Evolutionary conservation across 495 filamentous ascomycete genomes (phyloP).

Genomic region (Gamarada debralockiae): DNA sequence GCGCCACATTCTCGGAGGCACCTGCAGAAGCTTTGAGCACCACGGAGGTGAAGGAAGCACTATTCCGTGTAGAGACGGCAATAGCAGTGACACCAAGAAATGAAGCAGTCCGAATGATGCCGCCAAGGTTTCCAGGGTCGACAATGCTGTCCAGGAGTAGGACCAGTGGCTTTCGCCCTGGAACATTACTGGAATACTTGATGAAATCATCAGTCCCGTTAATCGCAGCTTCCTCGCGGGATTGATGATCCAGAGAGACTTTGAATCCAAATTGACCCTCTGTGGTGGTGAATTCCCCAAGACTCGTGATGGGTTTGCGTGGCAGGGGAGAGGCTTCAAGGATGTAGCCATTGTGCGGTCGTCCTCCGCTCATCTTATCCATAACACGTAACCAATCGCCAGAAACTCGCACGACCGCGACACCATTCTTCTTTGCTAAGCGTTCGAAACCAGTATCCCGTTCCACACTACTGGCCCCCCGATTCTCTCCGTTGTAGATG

Average conservation of each 20-base stretch:
- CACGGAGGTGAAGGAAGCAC: constrained; percentile 67
- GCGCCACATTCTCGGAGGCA: constrained; percentile 70
- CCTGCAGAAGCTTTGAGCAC: constrained; percentile 85
- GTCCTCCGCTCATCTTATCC: constrained; percentile 76
- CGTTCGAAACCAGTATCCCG: constrained; percentile 44
- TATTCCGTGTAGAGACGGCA: constrained; percentile 59
- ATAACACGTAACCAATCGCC: constrained; percentile 59
- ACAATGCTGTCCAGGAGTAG: constrained; percentile 80
- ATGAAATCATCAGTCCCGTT: constrained; percentile 53
- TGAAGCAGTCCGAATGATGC: constrained; percentile 78
- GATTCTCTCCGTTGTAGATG: constrained; percentile 56
- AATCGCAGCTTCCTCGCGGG: constrained; percentile 63
- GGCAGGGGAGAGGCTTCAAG: constrained; percentile 85
- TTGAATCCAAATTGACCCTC: constrained; percentile 41
- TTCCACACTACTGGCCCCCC: constrained; percentile 21
- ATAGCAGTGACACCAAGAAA: constrained; percentile 83
- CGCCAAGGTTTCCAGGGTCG: constrained; percentile 87
- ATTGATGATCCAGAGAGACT: constrained; percentile 63
- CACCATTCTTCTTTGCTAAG: constrained; percentile 52
- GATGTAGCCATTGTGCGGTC: constrained; percentile 89
- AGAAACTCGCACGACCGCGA: constrained; percentile 50
- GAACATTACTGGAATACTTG: constrained; percentile 32
- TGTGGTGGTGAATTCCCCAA: constrained; percentile 44
- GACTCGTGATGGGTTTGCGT: constrained; percentile 58
- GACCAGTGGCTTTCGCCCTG: constrained; percentile 65